Evolutionary conservation across 495 filamentous ascomycete species (phyloP).

Genomic region (Chaetomium fimeti): DNA sequence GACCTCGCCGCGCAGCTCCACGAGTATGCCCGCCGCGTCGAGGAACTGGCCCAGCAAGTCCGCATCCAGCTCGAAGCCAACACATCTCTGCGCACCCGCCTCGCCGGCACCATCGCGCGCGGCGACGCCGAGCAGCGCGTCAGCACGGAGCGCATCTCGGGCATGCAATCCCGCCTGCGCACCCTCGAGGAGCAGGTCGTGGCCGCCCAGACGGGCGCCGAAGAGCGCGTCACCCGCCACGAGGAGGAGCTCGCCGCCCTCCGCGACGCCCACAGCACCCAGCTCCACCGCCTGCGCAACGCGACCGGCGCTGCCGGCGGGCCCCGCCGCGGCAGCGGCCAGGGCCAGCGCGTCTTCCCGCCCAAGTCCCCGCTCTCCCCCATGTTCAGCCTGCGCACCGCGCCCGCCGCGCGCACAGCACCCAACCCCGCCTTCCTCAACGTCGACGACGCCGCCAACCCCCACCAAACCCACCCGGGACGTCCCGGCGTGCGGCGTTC

Average conservation of each 20-base stretch:
- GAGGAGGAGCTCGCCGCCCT: constrained; percentile 79
- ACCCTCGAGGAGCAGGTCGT: constrained; percentile 80
- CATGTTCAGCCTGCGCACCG: constrained; percentile 47
- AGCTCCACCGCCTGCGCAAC: constrained; percentile 73
- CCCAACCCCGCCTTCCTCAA: constrained; percentile 30
- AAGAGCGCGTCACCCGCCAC: constrained; percentile 76
- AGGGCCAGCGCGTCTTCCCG: constrained; percentile 36
- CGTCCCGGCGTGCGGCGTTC: constrained; percentile 36
- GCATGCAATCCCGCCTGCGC: constrained; percentile 76
- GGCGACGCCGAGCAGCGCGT: constrained; percentile 81
- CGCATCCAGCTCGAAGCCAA: constrained; percentile 76
- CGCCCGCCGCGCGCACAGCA: constrained; percentile 38
- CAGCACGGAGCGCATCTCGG: constrained; percentile 75
- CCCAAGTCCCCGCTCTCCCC: constrained; percentile 63
- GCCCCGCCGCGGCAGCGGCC: constrained; percentile 31
- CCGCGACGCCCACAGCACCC: constrained; percentile 71
- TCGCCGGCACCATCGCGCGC: constrained; percentile 79
- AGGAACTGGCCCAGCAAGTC: constrained; percentile 72
- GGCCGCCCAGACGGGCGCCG: constrained; percentile 77
- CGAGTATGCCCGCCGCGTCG: constrained; percentile 70
- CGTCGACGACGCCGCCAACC: neutral
- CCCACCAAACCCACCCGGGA: neutral
- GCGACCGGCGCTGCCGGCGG: constrained; percentile 28
- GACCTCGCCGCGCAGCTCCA: constrained; percentile 64
- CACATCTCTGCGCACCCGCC: constrained; percentile 67